Conservation (phyloP, 73 alveolate species). For the Paramecium octaurelia region DNA sequence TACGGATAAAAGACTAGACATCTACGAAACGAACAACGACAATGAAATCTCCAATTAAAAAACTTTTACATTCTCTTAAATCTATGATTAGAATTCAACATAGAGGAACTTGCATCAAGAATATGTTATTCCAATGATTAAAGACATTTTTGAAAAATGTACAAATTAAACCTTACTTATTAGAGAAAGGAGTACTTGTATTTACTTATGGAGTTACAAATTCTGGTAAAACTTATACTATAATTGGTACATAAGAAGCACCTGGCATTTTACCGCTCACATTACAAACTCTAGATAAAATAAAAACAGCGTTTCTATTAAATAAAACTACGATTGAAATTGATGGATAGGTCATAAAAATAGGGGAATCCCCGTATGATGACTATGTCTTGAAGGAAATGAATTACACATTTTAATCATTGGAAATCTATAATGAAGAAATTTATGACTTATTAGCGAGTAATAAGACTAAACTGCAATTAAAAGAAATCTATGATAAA, state of each 20-base stretch:
- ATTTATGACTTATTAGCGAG: slow-evolving; percentile 70
- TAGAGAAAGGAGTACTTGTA: slow-evolving; percentile 61
- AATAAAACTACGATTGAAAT: neutral
- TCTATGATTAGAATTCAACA: neutral
- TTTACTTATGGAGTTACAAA: slow-evolving; percentile 99
- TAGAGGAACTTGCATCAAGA: neutral
- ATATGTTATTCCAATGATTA: slow-evolving; percentile 12
- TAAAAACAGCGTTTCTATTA: neutral
- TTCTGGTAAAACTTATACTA: slow-evolving; percentile 96
- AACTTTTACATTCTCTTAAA: neutral
- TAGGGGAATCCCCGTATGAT: neutral
- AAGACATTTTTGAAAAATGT: slow-evolving; percentile 3
- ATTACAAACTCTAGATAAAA: slow-evolving; percentile 56
- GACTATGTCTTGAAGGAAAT: slow-evolving; percentile 40
- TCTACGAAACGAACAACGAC: neutral
- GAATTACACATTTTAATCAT: slow-evolving; percentile 27
- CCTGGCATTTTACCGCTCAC: slow-evolving; percentile 77
- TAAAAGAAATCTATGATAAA: slow-evolving; percentile 74
- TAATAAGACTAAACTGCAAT: slow-evolving; percentile 68
- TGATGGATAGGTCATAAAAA: neutral
- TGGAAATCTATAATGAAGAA: slow-evolving; percentile 81
- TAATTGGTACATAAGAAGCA: slow-evolving; percentile 75
- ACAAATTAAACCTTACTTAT: neutral
- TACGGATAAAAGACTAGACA: neutral
- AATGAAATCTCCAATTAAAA: neutral